Evolutionary conservation across 441 rosid genomes (phyloP).

Genomic region (Populus hybrid): DNA sequence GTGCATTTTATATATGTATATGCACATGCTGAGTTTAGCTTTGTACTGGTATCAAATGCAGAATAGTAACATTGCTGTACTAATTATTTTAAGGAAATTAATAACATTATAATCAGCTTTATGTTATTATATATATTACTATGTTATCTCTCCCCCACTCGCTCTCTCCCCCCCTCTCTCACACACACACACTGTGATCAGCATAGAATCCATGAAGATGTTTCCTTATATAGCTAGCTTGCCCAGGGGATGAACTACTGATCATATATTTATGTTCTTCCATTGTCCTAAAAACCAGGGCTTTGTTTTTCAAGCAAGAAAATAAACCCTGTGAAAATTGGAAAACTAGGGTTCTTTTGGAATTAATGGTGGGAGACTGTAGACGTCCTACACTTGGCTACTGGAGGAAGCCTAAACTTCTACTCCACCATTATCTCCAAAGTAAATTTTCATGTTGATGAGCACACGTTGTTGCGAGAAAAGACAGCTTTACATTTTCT

Average conservation of each 20-base stretch:
- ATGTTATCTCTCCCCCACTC: not conserved
- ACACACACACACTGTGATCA: not conserved
- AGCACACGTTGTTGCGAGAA: too few relatives aligned
- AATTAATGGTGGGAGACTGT: not conserved
- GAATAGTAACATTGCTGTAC: not conserved
- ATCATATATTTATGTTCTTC: not conserved
- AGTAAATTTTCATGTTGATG: not conserved
- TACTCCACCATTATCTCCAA: not conserved
- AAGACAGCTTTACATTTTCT: not conserved
- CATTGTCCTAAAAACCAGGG: not conserved
- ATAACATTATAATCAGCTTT: not conserved
- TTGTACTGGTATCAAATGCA: not conserved
- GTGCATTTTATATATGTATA: not conserved
- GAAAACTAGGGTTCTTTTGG: not conserved
- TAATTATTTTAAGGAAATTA: not conserved
- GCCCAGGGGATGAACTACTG: not conserved
- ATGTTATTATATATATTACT: not conserved
- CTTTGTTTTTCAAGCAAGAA: not conserved
- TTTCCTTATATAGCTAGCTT: not conserved
- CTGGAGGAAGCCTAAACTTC: not conserved
- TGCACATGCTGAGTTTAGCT: not conserved
- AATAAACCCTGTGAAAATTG: not conserved
- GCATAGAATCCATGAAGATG: not conserved
- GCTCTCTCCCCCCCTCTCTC: not conserved
- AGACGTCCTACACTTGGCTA: not conserved